Base-by-base conservation (phyloP, 2,329 filamentous ascomycete species). In the Ciborinia camelliae region DNA sequence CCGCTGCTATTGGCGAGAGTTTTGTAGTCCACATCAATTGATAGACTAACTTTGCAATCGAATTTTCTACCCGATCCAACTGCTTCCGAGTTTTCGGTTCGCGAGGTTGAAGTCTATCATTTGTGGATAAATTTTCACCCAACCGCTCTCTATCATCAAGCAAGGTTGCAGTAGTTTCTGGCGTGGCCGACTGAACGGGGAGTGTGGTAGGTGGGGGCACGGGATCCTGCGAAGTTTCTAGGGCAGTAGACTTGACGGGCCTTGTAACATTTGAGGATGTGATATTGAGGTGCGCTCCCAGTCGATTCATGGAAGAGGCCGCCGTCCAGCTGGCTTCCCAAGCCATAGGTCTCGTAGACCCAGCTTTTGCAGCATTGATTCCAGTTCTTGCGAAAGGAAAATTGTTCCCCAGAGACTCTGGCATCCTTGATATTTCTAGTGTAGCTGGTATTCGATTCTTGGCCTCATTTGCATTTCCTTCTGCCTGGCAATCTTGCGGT, bases 31-130 rank as follows among this genome's bases (percentile, higher is more conserved):
- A 18, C 9, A 75, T 59, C 6, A 75, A 59, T 20, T 65, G 58
- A 35, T 66, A 62, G 10, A 73, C 72, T 18, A 75, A 68, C 23
- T 60, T 70, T 39, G 68, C 50, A 51, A 70, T 62, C 63, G 66
- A 70, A 20, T 59, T 52, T 53, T 72, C 68, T 60, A 70, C 65
- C 53, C 64, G 68, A 26, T 68, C 62, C 23, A 73, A n/a, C 58
- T 75, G 70, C 23, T 66, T 5, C n/a, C 30, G 55, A 14, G 14
- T 69, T 35, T 52, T 65, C 15, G 72, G 69, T 35, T 73, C 71
- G 9, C 72, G 66, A 1, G 66, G 51, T 4, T 47, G 59, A 4
- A 70, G 52, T 35, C 30, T 47, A 18, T 26, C 14, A 2, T 35
- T 20, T n/a, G 28, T 1, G 2, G 43, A 28, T 59, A 59, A 32